Conservation (phyloP, 2,329 filamentous ascomycete genomes). For the Metarhizium humberi region DNA sequence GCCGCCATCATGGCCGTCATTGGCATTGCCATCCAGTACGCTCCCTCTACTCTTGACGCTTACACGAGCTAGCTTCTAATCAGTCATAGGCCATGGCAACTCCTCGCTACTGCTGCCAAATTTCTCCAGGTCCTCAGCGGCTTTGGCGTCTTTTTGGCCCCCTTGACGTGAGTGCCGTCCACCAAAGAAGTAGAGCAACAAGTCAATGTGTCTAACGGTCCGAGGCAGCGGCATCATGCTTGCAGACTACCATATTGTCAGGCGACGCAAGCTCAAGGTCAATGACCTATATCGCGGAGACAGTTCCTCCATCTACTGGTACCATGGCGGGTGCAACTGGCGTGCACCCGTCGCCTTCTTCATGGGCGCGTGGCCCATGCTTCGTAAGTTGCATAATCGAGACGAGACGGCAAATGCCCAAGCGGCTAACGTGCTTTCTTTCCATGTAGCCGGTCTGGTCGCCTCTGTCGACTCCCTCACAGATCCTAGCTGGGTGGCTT, state of each 20-base stretch:
- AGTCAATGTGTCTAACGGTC: no score
- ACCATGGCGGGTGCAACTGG: slow-evolving; percentile 25
- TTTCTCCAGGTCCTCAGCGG: slow-evolving; percentile 17
- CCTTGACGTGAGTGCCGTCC: slow-evolving; percentile 8
- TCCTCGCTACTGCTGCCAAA: slow-evolving; percentile 17
- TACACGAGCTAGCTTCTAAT: no score
- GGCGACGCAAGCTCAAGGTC: slow-evolving; percentile 25
- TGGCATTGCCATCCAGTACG: slow-evolving; percentile 20
- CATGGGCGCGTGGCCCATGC: slow-evolving; percentile 12
- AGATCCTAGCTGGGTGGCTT: no score
- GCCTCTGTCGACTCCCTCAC: no score
- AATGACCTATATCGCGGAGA: slow-evolving; percentile 24
- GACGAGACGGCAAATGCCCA: no score
- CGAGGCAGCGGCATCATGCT: no score
- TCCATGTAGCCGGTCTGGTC: no score
- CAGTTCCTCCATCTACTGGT: slow-evolving; percentile 27
- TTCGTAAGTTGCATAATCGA: no score
- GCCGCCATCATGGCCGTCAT: slow-evolving; percentile 37
- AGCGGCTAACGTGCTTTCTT: no score
- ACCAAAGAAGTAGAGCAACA: slow-evolving; percentile 10
- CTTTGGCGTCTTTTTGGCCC: slow-evolving; percentile 15
- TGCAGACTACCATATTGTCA: slow-evolving; percentile 19
- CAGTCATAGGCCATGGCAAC: slow-evolving; percentile 15
- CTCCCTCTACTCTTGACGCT: not conserved
- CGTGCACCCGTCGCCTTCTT: slow-evolving; percentile 23